Evolutionary conservation across 208 protist species (phyloP), one percentile per base, ranked within the genome.

Genomic region (Crithidia bombi): DNA sequence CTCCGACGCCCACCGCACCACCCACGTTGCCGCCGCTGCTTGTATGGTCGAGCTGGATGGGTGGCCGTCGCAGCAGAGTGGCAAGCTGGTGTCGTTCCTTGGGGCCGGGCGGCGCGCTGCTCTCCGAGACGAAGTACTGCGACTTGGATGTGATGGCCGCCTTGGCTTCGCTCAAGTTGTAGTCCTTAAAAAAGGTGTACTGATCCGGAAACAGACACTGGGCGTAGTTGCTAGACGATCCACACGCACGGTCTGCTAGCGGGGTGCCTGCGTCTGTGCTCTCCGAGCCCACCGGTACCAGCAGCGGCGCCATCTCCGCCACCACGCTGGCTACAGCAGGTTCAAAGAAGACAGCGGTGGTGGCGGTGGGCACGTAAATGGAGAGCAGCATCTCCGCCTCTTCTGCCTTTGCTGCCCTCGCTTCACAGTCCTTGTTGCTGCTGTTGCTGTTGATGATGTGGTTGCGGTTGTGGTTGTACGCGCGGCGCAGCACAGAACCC

Each of bases 151-250:
- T 75, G 26, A 84, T 66, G 44, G 82, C 67, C 6, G 85, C 87
- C 58, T 77, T 79, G 4, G 86, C 81, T 58, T 95, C 90, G 65
- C 81, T 79, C 49, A 91, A 50, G 69, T 87, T 93, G 80, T 89
- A 75, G 36, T 91, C 81, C 28, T 73, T 74, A 26, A 81, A 65
- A 36, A 69, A 77, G n/a, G 69, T 46, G 67, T 82, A 76, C 43
- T 73, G 55, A 56, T 94, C 89, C 38, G 70, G 57, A 32, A 69
- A 66, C 12, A 56, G 68, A 5, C 63, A 57, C 23, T 63, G 68
- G 21, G 44, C 51, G 63, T 56, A 68, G 75, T 56, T 28, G 11
- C 61, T 11, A 17, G 26, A 46, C 33, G 5, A 2, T 38, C 41
- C 19, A n/a, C 12, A n/a, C 11, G 33, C 21, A 19, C 30, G 0